phyloP scores from a whole-genome alignment of 1,284 basidiomycete genomes.

The Coniferiporia sulphurascens region DNA sequence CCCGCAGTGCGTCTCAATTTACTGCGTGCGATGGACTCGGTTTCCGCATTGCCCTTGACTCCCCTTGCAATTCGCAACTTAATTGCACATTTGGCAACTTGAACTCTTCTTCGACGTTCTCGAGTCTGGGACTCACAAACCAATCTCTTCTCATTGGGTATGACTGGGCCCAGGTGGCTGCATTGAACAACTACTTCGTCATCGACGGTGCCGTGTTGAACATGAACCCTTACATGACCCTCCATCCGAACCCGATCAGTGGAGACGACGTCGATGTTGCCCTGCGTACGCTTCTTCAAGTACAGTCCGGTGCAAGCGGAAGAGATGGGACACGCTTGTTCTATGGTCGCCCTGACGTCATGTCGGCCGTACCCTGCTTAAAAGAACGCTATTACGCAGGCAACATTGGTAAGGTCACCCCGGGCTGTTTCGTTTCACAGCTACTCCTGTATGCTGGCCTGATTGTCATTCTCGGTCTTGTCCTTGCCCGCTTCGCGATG shows the following conservation, averaged over 20 bases:
- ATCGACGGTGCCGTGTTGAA: conserved; percentile 94
- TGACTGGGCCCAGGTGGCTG: conserved; percentile 80
- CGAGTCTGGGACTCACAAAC: conserved; percentile 55
- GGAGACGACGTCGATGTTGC: conserved; percentile 80
- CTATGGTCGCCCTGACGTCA: conserved; percentile 63
- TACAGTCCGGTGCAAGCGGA: conserved; percentile 50
- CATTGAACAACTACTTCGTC: conserved; percentile 71
- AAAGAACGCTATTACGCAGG: conserved; percentile 86
- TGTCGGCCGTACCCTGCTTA: conserved; percentile 73
- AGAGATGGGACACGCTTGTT: conserved; percentile 90
- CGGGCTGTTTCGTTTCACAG: conserved; percentile 90
- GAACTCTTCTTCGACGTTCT: conserved; percentile 53
- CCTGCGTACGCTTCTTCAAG: conserved; percentile 70
- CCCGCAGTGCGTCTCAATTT: conserved; percentile 61
- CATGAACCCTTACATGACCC: conserved; percentile 79
- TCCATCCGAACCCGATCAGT: conserved; percentile 64
- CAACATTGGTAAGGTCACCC: conserved; percentile 93
- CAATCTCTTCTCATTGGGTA: conserved; percentile 74
- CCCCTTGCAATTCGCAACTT: conserved; percentile 57
- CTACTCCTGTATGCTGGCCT: conserved; percentile 91
- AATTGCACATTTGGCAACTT: conserved; percentile 62
- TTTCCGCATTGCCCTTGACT: conserved; percentile 68
- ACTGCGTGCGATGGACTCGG: conserved; percentile 55
- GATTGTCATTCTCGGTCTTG: conserved; percentile 86
- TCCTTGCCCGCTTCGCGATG: conserved; percentile 92